Conservation (phyloP, 139 green algal genomes). For the Chlorella sp. region DNA sequence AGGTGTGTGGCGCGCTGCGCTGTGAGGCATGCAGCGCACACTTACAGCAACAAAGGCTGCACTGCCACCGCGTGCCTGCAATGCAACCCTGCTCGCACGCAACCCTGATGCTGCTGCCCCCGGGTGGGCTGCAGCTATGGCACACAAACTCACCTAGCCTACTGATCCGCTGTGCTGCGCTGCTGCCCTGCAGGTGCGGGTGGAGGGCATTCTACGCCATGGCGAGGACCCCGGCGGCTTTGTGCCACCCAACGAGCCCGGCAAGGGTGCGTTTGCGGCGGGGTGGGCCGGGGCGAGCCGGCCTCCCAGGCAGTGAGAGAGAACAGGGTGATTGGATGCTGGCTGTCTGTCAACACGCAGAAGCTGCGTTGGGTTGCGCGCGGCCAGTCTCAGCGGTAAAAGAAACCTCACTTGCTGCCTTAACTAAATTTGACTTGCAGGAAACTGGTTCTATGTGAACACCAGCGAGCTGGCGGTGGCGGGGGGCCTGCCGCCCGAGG, state of each 20-base stretch:
- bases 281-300: no score
- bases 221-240: conserved; percentile 76
- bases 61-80: not conserved
- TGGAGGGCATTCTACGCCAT: conserved; percentile 69
- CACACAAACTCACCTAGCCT: no score
- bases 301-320: no score
- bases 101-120: no score
- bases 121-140: no score
- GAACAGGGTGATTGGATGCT: no score
- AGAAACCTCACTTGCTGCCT: not conserved
- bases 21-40: no score
- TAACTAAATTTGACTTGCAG: not conserved
- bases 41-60: no score
- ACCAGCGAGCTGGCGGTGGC: conserved; percentile 57
- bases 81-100: not conserved
- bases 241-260: conserved; percentile 77
- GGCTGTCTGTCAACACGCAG: no score
- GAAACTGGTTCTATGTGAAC: conserved; percentile 73
- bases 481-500: conserved; percentile 55
- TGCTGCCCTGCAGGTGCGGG: conserved; percentile 23
- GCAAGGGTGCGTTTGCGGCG: conserved; percentile 29
- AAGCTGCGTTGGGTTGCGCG: no score
- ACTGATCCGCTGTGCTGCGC: not conserved
- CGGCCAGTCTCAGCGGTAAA: no score
- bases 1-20: conserved; percentile 5